Base-by-base conservation (phyloP, 2,329 filamentous ascomycete genomes). In the Ophiostoma fasciatum region DNA sequence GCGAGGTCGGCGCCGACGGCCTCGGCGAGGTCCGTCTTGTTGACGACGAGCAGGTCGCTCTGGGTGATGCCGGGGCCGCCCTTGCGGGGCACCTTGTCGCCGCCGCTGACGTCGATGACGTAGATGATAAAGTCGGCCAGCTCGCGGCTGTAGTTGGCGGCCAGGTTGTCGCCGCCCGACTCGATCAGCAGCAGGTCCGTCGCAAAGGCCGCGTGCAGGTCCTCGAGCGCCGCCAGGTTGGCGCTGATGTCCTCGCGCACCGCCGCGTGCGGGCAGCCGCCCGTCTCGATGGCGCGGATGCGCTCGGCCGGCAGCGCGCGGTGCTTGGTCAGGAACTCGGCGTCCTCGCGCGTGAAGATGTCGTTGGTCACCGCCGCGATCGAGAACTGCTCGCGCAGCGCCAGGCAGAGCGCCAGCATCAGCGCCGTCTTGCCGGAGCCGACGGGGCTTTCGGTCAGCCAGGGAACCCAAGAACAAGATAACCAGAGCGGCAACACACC, bases 71-170 rank as follows among this genome's bases (percentile, higher is more conserved):
- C 90, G 0, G 90, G 90, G 0, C 90, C 90, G 20, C 90, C 90
- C 63, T 98, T 98, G 20, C 90, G 64, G 0, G 90, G 90, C 34
- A 98, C 79, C 70, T 98, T 98, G 59, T 98, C 90, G 11, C 90
- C 90, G 17, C 90, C 90, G 38, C 78, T 82, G 14, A 98, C 90
- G 58, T 98, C 90, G 49, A 98, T 96, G 21, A 98, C 90, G 56
- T 98, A 98, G 60, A 98, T 79, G 59, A 98, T 98, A 56, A 82
- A 98, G 58, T 98, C 90, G 2, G 90, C 90, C 46, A 98, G 66
- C 60, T 98, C 90, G 39, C 90, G 71, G 37, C 74, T 82, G 68
- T 98, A 98, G 64, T 98, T 98, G 4, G 90, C 90, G 0, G 90
- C 90, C 1, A 98, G 71, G 56, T 98, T 98, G 57, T 98, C 90